Conservation (phyloP, 2,329 filamentous ascomycete species). For the Neoscytalidium dimidiatum region DNA sequence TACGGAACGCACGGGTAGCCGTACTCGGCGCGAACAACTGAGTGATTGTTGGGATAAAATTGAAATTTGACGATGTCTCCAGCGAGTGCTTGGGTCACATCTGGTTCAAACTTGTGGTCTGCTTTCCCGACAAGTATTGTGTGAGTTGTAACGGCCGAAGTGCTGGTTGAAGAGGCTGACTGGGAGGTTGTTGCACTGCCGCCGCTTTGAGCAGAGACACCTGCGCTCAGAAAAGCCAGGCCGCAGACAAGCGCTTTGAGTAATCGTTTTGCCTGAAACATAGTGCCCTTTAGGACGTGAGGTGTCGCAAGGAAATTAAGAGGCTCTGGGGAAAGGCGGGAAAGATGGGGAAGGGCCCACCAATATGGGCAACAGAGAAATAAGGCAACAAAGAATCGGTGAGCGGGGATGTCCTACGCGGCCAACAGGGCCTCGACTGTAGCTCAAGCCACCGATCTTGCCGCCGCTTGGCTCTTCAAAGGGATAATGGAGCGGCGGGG, state of each 20-base stretch:
- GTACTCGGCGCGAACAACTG: conserved; percentile 44
- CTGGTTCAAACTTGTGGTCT: conserved; percentile 19
- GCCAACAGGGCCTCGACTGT: conserved; percentile 5
- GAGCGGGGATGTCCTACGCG: not conserved
- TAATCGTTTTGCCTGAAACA: conserved; percentile 2
- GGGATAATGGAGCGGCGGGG: not conserved
- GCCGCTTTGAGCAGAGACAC: conserved; percentile 3
- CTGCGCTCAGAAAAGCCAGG: not conserved
- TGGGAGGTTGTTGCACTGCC: not conserved
- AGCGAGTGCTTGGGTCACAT: conserved; percentile 8
- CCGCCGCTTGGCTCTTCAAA: conserved; percentile 5
- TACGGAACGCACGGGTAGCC: conserved; percentile 44
- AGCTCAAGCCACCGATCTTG: conserved; percentile 7
- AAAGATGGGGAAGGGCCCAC: not conserved
- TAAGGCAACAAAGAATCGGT: conserved; percentile 10
- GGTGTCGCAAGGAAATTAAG: not conserved
- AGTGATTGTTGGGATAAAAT: conserved; percentile 47
- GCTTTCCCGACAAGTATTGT: conserved; percentile 16
- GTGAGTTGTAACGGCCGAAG: not conserved
- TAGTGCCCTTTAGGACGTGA: not conserved
- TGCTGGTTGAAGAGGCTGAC: conserved; percentile 6
- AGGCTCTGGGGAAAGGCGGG: not conserved
- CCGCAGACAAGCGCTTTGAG: not conserved
- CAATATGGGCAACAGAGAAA: not conserved
- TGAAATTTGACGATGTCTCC: conserved; percentile 41